Evolutionary conservation across 176 grass and related monocot species (phyloP).

Genomic region (Leersia perrieri): DNA sequence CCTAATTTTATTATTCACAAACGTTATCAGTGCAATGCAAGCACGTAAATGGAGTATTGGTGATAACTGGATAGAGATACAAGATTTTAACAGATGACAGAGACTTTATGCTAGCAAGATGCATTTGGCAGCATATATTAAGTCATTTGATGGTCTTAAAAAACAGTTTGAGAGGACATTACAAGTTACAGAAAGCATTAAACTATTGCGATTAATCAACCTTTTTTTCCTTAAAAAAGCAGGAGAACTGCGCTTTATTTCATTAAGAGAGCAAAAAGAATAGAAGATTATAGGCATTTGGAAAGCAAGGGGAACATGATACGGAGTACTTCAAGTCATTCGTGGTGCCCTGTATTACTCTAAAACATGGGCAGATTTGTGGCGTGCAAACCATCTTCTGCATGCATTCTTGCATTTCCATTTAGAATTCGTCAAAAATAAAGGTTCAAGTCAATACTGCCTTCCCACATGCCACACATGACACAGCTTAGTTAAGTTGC

Average conservation of each 20-base stretch:
- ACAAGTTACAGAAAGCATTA: not conserved
- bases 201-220: not conserved
- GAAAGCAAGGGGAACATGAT: not conserved
- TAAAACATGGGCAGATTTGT: not conserved
- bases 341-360: not conserved
- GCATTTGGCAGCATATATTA: not conserved
- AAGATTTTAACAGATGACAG: not conserved
- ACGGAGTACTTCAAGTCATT: not conserved
- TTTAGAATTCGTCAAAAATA: not conserved
- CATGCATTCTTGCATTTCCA: not conserved
- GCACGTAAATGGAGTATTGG: not conserved
- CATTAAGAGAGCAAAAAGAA: not conserved
- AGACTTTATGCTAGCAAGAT: not conserved
- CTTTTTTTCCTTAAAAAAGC: too few species aligned
- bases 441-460: not conserved
- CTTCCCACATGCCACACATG: not conserved
- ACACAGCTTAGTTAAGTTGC: not conserved
- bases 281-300: not conserved
- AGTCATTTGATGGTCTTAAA: not conserved
- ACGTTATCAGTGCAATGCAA: not conserved
- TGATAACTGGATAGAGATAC: slow-evolving; percentile 1
- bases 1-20: not conserved
- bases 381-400: not conserved
- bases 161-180: not conserved
- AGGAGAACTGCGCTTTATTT: too few species aligned